These are phyloP conservation scores for Penicillium sp. DNA, from an alignment of 2,329 filamentous ascomycete genomes.

Conservation along the genomic window DNA sequence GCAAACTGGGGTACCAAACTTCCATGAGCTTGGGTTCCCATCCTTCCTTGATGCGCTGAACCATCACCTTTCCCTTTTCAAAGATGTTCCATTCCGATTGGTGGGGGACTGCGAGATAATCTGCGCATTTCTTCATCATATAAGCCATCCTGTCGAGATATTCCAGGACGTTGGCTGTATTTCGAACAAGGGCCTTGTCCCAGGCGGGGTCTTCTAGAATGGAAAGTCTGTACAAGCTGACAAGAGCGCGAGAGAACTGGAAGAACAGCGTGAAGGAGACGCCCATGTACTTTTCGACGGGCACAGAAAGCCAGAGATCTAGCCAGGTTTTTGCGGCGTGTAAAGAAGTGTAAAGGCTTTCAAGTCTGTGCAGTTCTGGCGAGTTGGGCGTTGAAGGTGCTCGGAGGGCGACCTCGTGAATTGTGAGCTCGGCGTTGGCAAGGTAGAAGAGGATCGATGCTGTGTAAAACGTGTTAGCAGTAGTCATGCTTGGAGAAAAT, in stretches of 20 bases:
- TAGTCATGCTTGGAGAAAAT: neutral
- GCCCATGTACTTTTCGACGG: slow-evolving; percentile 17
- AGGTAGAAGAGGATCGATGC: slow-evolving; percentile 20
- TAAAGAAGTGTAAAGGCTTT: slow-evolving; percentile 28
- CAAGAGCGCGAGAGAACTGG: slow-evolving; percentile 28
- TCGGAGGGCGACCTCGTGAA: slow-evolving; percentile 28
- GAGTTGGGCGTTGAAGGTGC: slow-evolving; percentile 22
- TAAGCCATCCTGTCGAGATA: slow-evolving; percentile 25
- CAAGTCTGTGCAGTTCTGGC: slow-evolving; percentile 27
- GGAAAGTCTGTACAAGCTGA: slow-evolving; percentile 30
- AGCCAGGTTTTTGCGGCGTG: slow-evolving; percentile 30
- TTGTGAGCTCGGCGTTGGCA: slow-evolving; percentile 26
- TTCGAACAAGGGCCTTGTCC: slow-evolving; percentile 31
- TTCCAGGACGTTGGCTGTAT: slow-evolving; percentile 31
- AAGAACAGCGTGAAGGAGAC: slow-evolving; percentile 30
- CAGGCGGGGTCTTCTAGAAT: slow-evolving; percentile 33
- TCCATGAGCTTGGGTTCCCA: slow-evolving; percentile 31
- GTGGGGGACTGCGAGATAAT: neutral
- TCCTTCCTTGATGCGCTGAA: slow-evolving; percentile 21
- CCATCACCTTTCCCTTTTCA: slow-evolving; percentile 26
- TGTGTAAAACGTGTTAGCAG: slow-evolving; percentile 13
- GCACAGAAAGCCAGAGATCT: slow-evolving; percentile 23
- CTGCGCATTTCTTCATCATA: slow-evolving; percentile 19
- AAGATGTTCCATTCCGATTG: slow-evolving; percentile 21
- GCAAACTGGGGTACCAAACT: slow-evolving; percentile 21